Evolutionary conservation across 2,329 filamentous ascomycete species (phyloP).

Genomic region (Mollisiaceae sp.): DNA sequence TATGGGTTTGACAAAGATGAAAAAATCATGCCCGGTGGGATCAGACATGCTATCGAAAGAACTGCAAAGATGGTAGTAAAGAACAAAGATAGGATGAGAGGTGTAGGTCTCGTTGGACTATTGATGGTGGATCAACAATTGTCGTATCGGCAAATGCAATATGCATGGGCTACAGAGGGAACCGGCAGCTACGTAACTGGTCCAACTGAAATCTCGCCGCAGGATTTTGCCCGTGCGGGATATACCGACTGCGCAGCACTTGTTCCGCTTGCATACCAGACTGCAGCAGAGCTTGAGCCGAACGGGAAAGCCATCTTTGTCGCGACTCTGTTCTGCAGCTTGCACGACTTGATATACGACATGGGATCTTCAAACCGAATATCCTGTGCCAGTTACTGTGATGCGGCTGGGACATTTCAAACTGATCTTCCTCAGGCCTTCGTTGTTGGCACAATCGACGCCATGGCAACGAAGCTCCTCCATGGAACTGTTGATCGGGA

Average conservation of each 20-base stretch:
- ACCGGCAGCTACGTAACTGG: background rate
- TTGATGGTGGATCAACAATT: background rate
- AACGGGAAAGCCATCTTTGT: constrained; percentile 12
- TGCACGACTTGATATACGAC: constrained; percentile 17
- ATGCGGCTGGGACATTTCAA: background rate
- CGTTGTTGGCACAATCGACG: constrained; percentile 10
- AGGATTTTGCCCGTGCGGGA: background rate
- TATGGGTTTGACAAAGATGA: background rate
- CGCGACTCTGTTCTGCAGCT: constrained; percentile 5
- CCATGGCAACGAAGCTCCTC: background rate
- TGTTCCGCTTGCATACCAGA: background rate
- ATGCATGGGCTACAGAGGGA: background rate
- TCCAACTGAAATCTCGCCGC: background rate
- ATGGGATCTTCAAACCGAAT: constrained; percentile 17
- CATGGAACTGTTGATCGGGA: background rate
- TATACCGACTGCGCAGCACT: background rate
- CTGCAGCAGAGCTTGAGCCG: constrained; percentile 31
- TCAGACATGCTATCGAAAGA: background rate
- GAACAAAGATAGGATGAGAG: background rate
- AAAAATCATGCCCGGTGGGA: background rate
- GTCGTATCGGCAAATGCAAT: background rate
- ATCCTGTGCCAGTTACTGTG: constrained; percentile 3
- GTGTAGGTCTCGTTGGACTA: background rate
- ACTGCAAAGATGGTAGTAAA: background rate
- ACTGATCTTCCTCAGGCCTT: constrained; percentile 11